Conservation (phyloP, 306 rosid genomes). For the Herpetospermum pedunculosum region DNA sequence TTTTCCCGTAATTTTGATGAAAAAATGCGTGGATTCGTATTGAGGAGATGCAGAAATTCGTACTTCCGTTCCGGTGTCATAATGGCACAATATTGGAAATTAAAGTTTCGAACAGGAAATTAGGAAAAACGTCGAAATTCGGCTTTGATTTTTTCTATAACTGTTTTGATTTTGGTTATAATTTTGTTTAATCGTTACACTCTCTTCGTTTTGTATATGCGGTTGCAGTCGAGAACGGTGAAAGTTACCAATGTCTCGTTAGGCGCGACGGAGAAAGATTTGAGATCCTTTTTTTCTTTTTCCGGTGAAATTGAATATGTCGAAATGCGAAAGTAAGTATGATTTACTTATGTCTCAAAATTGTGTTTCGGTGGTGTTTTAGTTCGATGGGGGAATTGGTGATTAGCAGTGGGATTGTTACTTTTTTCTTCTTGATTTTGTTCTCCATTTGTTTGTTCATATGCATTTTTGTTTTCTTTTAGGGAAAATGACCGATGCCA, state of each 20-base stretch:
- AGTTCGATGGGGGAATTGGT: not conserved
- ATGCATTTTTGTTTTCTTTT: not conserved
- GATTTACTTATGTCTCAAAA: not conserved
- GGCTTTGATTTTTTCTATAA: not conserved
- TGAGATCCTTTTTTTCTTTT: slow-evolving; percentile 49
- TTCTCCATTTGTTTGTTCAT: not conserved
- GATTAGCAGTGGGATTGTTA: not conserved
- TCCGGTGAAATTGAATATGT: slow-evolving; percentile 41
- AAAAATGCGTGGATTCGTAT: not conserved
- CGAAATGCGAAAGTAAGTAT: slow-evolving; percentile 32
- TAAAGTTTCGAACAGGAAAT: not conserved
- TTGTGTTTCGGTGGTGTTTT: not conserved
- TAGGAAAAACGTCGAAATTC: not conserved
- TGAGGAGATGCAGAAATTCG: not conserved
- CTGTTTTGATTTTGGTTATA: not conserved
- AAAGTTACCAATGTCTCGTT: slow-evolving; percentile 43
- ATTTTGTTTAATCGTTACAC: not conserved
- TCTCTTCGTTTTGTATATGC: not conserved
- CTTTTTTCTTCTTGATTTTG: not conserved
- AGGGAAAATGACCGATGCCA: slow-evolving; percentile 36
- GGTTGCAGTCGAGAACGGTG: slow-evolving; percentile 33
- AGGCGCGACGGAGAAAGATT: slow-evolving; percentile 32
- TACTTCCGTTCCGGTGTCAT: not conserved
- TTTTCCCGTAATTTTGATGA: not conserved
- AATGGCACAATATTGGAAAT: not conserved